phyloP scores from a whole-genome alignment of 164 flowering plant species.

The Vitis cinerea region DNA sequence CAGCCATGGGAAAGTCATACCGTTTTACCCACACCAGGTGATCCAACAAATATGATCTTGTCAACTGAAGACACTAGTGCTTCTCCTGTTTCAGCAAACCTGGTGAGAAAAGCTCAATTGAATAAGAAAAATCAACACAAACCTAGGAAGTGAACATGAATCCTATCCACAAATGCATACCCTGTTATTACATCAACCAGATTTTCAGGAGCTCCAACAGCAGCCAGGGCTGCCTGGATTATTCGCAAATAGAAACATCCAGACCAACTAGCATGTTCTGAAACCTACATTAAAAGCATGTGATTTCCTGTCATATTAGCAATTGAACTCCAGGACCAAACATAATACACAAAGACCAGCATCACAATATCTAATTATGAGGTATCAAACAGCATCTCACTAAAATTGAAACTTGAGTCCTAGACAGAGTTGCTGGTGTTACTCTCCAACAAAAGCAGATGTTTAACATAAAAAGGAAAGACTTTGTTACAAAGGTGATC shows the following conservation, averaged over 20 bases:
- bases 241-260: slow-evolving; percentile 89
- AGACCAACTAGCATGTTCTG: slow-evolving; percentile 99
- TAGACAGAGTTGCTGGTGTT: no score
- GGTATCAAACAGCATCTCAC: no score
- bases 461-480: no score
- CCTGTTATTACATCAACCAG: slow-evolving; percentile 95
- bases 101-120: slow-evolving; percentile 26
- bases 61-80: slow-evolving; percentile 96
- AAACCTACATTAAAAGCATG: slow-evolving; percentile 55
- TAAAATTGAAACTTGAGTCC: no score
- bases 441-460: no score
- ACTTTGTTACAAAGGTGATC: no score
- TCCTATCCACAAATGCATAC: slow-evolving; percentile 33
- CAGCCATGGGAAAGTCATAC: slow-evolving; percentile 33
- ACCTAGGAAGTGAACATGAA: background rate
- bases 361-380: no score
- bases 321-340: background rate
- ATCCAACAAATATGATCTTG: slow-evolving; percentile 96
- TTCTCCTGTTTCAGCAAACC: slow-evolving; percentile 98
- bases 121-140: slow-evolving; percentile 4
- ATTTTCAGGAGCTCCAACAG: slow-evolving; percentile 95
- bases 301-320: background rate
- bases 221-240: slow-evolving; percentile 92
- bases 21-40: slow-evolving; percentile 93
- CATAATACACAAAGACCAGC: no score